These are phyloP conservation scores for Leptographium procerum DNA, from an alignment of 2,329 filamentous ascomycete species.

Conservation along the genomic window DNA sequence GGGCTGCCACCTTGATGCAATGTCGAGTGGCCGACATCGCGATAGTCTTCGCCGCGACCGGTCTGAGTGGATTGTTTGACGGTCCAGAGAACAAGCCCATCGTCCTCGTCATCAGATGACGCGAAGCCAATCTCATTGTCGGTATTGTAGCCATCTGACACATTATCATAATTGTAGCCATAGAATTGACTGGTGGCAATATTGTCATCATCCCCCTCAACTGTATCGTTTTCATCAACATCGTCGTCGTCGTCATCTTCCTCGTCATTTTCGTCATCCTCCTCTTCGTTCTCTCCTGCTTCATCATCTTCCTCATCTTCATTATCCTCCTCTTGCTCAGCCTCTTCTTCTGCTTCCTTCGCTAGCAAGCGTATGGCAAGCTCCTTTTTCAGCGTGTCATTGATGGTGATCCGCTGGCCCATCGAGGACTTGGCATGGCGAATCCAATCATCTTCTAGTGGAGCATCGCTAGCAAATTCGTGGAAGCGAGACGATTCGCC, in stretches of 20 bases:
- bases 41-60: constrained; percentile 5
- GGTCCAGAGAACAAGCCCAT: constrained; percentile 54
- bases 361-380: constrained; percentile 75
- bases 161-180: constrained; percentile 44
- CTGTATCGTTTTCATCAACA: constrained; percentile 32
- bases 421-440: constrained; percentile 52
- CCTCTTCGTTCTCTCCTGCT: constrained; percentile 38
- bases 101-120: constrained; percentile 57
- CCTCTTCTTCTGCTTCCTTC: constrained; percentile 87
- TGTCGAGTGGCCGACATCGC: constrained; percentile 20
- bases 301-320: constrained; percentile 39
- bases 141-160: constrained; percentile 62
- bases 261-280: constrained; percentile 35
- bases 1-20: constrained; percentile 28
- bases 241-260: constrained; percentile 19
- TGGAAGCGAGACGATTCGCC: constrained; percentile 61
- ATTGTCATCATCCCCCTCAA: constrained; percentile 33
- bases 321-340: constrained; percentile 60
- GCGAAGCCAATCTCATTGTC: constrained; percentile 59
- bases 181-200: constrained; percentile 28
- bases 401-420: constrained; percentile 64
- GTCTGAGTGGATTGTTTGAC: constrained; percentile 22
- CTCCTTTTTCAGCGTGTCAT: constrained; percentile 83
- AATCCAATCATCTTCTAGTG: constrained; percentile 87
- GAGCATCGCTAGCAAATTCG: constrained; percentile 76